Evolutionary conservation across 164 flowering plant species (phyloP).

Genomic region (Chloranthus sessilifolius): DNA sequence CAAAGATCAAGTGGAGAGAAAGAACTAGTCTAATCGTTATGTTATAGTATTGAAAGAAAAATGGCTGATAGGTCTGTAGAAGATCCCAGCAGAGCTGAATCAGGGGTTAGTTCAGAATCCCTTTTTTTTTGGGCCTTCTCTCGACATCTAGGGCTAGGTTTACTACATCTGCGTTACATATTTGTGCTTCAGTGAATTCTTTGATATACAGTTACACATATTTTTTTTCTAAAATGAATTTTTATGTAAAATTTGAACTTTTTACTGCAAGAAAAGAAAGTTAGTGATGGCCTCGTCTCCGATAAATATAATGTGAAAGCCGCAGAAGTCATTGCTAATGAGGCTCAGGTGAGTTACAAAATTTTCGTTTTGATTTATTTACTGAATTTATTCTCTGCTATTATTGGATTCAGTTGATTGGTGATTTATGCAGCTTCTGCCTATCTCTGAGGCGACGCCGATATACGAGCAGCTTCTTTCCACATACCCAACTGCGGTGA

Average conservation of each 20-base stretch:
- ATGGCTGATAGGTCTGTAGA: too few relatives aligned
- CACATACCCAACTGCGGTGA: conserved; percentile 82
- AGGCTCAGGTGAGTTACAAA: conserved; percentile 34
- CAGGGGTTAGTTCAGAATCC: conserved; percentile 6
- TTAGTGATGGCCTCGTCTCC: conserved; percentile 11
- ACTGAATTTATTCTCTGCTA: too few relatives aligned
- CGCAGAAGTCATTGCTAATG: conserved; percentile 41
- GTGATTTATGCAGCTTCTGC: conserved; percentile 43
- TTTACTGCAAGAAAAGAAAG: conserved; percentile 17
- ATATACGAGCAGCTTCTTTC: conserved; percentile 81
- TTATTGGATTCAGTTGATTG: too few relatives aligned
- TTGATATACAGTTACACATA: too few relatives aligned
- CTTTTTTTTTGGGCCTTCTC: background rate
- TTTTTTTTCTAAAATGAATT: background rate
- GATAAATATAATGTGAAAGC: conserved; percentile 52
- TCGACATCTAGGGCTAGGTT: background rate
- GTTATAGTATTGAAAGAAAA: too few relatives aligned
- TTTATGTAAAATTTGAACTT: background rate
- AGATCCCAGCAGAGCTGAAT: conserved; percentile 4
- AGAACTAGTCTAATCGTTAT: too few relatives aligned
- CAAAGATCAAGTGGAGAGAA: too few relatives aligned
- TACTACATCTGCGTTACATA: too few relatives aligned
- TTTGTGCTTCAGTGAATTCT: too few relatives aligned
- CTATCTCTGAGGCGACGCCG: conserved; percentile 70
- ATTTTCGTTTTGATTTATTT: too few relatives aligned